These are phyloP conservation scores for Cyphellophora attinorum DNA, from an alignment of 2,329 filamentous ascomycete genomes.

Conservation along the genomic window DNA sequence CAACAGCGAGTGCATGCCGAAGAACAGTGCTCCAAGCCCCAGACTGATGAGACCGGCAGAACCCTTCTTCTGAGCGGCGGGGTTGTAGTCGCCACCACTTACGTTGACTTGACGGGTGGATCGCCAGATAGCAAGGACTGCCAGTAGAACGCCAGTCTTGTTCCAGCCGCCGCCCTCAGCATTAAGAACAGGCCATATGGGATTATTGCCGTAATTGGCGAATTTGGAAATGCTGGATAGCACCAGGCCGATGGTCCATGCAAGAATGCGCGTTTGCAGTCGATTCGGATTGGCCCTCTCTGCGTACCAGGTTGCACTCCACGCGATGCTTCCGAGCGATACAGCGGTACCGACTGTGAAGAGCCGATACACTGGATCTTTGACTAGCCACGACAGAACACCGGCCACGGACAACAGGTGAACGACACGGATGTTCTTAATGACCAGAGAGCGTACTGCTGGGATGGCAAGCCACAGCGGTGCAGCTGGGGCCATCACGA, in stretches of 20 bases:
- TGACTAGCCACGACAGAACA: slow-evolving; percentile 68
- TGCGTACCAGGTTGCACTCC: slow-evolving; percentile 71
- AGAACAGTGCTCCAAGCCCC: slow-evolving; percentile 75
- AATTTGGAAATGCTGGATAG: slow-evolving; percentile 86
- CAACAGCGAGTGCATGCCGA: slow-evolving; percentile 81
- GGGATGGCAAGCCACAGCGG: slow-evolving; percentile 68
- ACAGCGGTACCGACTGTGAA: slow-evolving; percentile 75
- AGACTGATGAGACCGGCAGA: slow-evolving; percentile 64
- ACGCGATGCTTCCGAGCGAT: slow-evolving; percentile 69
- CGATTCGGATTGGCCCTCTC: slow-evolving; percentile 65
- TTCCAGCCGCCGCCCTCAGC: slow-evolving; percentile 87
- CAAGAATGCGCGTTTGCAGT: slow-evolving; percentile 72
- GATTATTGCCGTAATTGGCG: slow-evolving; percentile 88
- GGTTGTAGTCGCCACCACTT: slow-evolving; percentile 39
- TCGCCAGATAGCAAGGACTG: slow-evolving; percentile 62
- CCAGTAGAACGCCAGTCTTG: slow-evolving; percentile 67
- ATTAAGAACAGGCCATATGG: slow-evolving; percentile 92
- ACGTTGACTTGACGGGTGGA: slow-evolving; percentile 60
- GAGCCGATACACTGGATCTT: slow-evolving; percentile 63
- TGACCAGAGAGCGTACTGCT: slow-evolving; percentile 56
- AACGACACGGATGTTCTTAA: slow-evolving; percentile 58
- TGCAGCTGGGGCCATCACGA: slow-evolving; percentile 76
- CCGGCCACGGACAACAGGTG: slow-evolving; percentile 72
- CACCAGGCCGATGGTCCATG: slow-evolving; percentile 72
- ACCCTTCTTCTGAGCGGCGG: slow-evolving; percentile 45